phyloP scores from a whole-genome alignment of 345 rosid genomes.

The Gossypioides kirkii region DNA sequence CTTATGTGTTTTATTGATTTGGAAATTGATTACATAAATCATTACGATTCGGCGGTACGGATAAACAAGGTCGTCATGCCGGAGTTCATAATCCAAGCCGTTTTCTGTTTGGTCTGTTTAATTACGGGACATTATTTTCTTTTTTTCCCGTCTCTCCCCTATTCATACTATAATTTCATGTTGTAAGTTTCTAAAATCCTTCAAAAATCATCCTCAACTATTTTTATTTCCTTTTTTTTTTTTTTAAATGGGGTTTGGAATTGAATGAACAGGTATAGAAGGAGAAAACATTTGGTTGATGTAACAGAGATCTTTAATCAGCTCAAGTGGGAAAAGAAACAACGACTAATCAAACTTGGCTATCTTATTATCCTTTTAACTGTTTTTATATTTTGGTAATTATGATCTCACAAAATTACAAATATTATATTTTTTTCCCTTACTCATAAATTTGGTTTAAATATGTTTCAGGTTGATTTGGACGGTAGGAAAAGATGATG shows the following conservation, averaged over 20 bases:
- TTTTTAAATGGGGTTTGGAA: background rate
- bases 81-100: conserved; percentile 52
- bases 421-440: background rate
- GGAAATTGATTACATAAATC: conserved; percentile 64
- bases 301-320: conserved; percentile 87
- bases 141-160: conserved; percentile 46
- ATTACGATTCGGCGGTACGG: conserved; percentile 58
- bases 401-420: background rate
- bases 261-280: conserved; percentile 46
- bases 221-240: background rate
- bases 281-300: conserved; percentile 62
- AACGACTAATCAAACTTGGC: conserved; percentile 69
- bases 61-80: conserved; percentile 52
- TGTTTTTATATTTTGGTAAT: conserved; percentile 73
- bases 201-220: background rate
- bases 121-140: conserved; percentile 57
- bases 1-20: conserved; percentile 69
- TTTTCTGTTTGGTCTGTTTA: conserved; percentile 42
- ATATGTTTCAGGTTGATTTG: conserved; percentile 27
- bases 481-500: conserved; percentile 7
- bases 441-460: background rate
- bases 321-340: conserved; percentile 86
- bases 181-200: conserved; percentile 31
- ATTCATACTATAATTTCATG: conserved; percentile 52
- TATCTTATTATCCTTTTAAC: conserved; percentile 63